Conservation (phyloP, 306 rosid species). For the Canavalia ensiformis region DNA sequence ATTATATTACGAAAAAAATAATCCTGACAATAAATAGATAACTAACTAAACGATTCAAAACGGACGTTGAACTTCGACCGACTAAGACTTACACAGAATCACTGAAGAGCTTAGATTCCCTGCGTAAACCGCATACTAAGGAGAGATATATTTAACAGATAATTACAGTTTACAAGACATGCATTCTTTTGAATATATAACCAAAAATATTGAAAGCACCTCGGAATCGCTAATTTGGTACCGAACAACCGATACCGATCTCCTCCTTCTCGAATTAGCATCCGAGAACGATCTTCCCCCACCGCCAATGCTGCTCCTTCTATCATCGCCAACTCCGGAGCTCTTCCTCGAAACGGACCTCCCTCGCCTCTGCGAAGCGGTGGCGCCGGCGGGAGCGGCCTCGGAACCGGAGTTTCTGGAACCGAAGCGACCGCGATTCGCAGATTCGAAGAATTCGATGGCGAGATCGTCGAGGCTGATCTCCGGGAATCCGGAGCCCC, state of each 20-base stretch:
- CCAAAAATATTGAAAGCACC: slow-evolving; percentile 55
- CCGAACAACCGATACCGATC: slow-evolving; percentile 88
- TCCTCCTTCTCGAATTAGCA: slow-evolving; percentile 70
- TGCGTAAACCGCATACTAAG: background rate
- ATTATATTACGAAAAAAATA: background rate
- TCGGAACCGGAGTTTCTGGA: slow-evolving; percentile 57
- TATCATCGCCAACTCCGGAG: slow-evolving; percentile 58
- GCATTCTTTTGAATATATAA: slow-evolving; percentile 4
- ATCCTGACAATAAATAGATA: background rate
- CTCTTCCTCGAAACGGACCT: slow-evolving; percentile 91
- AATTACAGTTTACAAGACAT: background rate
- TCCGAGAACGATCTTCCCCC: slow-evolving; percentile 66
- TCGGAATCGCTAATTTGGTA: slow-evolving; percentile 93
- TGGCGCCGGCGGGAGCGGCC: slow-evolving; percentile 46
- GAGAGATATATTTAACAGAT: background rate
- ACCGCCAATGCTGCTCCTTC: slow-evolving; percentile 51
- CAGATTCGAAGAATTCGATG: slow-evolving; percentile 84
- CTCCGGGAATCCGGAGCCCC: slow-evolving; percentile 94
- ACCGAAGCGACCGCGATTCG: slow-evolving; percentile 64
- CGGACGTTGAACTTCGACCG: slow-evolving; percentile 21
- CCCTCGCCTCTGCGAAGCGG: slow-evolving; percentile 75
- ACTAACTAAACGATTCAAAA: slow-evolving; percentile 18
- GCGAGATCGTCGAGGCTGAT: slow-evolving; percentile 96
- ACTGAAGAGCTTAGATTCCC: background rate
- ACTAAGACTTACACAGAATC: background rate